Base-by-base conservation (phyloP, 2,329 filamentous ascomycete species). In the Alternaria burnsii region DNA sequence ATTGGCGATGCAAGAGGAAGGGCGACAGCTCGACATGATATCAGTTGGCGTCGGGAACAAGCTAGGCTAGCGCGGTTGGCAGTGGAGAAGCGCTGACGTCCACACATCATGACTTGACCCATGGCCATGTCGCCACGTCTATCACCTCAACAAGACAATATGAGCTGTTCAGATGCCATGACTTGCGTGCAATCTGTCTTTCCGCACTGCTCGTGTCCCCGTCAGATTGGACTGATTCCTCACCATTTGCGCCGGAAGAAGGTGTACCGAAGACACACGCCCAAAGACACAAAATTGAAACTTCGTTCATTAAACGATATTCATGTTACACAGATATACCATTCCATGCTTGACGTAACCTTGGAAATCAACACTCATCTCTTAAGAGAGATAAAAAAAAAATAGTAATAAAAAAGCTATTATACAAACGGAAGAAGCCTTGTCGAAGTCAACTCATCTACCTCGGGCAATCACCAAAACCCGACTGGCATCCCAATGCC, bases 1-100 rank as follows among this genome's bases (percentile, higher is more conserved):
- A 65, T 62, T 57, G 62, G 57, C 42, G 46, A 57, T 52, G 54
- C 44, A 50, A 56, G 58, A 47, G 20, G 34, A 34, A 60, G 38
- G 47, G 52, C 38, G 53, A 40, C 43, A 56, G 52, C 34, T 57
- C 40, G 43, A 59, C 55, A 51, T 59, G 54, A 61, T 30, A 52
- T 59, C 11, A 42, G 59, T 44, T 61, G 59, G 59, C 59, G 57
- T 52, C 52, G 52, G 28, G 11, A 34, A 34, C 46, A 40, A 41
- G 53, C 58, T 60, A 57, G 44, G 40, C 46, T 60, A 60, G 52
- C 58, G 52, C 53, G 20, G 32, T 43, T 36, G 43, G 43, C 28
- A n/a, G 55, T 38, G 47, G 40, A 46, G 56, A 40, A 11, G 20
- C 24, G 28, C 36, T 48, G 52, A 24, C 43, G 55, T 24, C 32